These are phyloP conservation scores for Carex scoparia DNA, from an alignment of 176 grass and related monocot species.

Conservation along the genomic window DNA sequence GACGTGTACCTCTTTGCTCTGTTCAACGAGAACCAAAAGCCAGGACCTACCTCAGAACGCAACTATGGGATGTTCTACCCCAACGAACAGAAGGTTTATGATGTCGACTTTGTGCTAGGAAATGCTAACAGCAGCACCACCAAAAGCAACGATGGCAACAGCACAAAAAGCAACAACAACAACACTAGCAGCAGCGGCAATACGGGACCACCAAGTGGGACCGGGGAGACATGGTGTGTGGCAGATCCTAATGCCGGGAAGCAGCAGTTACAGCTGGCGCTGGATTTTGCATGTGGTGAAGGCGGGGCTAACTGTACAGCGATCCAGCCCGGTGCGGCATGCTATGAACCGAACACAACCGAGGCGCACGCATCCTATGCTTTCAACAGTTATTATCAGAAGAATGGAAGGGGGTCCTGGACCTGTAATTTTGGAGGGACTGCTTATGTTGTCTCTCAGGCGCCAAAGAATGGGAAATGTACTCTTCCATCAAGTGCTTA, in stretches of 20 bases:
- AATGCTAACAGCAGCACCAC: not conserved
- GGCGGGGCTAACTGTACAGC: conserved; percentile 70
- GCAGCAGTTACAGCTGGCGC: conserved; percentile 46
- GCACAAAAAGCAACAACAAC: not conserved
- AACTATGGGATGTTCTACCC: conserved; percentile 99
- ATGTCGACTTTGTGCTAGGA: conserved; percentile 70
- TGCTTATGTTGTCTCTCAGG: conserved; percentile 10
- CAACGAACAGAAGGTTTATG: conserved; percentile 78
- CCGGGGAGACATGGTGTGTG: conserved; percentile 71
- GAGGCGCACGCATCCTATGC: conserved; percentile 53
- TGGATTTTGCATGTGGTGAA: conserved; percentile 79
- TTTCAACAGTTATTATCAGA: conserved; percentile 25
- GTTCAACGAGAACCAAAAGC: conserved; percentile 99
- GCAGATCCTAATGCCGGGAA: conserved; percentile 52
- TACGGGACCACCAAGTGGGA: conserved; percentile 28
- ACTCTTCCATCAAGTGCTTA: not conserved
- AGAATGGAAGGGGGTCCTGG: conserved; percentile 9
- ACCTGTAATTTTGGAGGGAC: conserved; percentile 18
- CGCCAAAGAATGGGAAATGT: conserved; percentile 8
- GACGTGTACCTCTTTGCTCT: conserved; percentile 93
- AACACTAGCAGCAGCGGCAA: conserved; percentile 6
- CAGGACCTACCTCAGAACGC: conserved; percentile 65
- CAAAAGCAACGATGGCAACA: not conserved
- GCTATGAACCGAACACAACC: conserved; percentile 83
- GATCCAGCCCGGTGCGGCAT: conserved; percentile 77